A percentile compares a stretch with the other conserved stretches of the same genome.
phyloP scores from a whole-genome alignment of 129 eudicot genomes.

The Centella asiatica region DNA sequence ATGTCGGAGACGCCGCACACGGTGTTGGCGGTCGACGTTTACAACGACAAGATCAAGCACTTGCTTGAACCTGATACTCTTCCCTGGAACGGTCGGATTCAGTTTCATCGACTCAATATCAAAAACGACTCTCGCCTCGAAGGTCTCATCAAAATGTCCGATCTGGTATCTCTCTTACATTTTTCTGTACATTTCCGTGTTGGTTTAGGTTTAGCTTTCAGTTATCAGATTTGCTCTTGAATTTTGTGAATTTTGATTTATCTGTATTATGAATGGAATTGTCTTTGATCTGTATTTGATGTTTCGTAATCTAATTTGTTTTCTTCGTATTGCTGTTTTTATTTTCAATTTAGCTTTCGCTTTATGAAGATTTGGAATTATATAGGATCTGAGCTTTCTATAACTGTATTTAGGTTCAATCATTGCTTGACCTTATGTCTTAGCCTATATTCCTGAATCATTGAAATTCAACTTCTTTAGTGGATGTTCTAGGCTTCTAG shows the following conservation, averaged over 20 bases:
- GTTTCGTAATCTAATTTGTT: no score
- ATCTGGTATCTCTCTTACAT: conserved; percentile 51
- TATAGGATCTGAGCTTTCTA: no score
- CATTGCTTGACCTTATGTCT: no score
- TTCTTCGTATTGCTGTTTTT: not conserved
- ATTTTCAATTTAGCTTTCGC: no score
- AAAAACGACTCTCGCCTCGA: conserved; percentile 95
- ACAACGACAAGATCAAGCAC: conserved; percentile 92
- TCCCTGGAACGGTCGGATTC: conserved; percentile 76
- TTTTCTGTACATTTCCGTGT: conserved; percentile 5
- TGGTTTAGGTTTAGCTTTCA: conserved; percentile 10
- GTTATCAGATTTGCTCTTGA: not conserved
- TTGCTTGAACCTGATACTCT: conserved; percentile 67
- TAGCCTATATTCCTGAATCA: no score
- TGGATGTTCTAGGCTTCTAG: no score
- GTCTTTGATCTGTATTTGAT: conserved; percentile 5
- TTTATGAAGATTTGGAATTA: no score
- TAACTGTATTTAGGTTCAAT: no score
- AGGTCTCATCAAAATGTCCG: conserved; percentile 90
- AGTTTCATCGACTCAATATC: conserved; percentile 85
- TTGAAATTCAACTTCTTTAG: no score
- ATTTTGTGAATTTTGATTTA: conserved; percentile 1
- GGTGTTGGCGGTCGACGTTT: conserved; percentile 85
- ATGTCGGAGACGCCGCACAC: conserved; percentile 74
- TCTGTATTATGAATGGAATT: not conserved